Base-by-base conservation (phyloP, 306 rosid genomes). In the Trifolium fragiferum region DNA sequence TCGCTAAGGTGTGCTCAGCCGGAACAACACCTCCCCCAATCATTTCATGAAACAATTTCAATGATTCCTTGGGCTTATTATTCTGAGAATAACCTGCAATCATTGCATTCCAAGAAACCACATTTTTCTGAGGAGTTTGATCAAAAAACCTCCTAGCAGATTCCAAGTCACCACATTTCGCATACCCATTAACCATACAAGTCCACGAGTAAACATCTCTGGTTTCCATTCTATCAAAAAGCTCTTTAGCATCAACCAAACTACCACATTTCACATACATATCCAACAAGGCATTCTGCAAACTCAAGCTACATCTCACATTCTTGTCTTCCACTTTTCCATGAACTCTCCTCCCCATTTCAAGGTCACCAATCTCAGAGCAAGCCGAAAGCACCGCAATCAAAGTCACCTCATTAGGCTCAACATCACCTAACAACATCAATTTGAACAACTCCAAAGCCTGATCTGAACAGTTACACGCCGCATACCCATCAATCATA, bases 161-260 rank as follows among this genome's bases (percentile, higher is more conserved):
- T 41, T 85, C 91, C 55, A 92, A 80, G 71, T 92, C 85, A 2
- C 96, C 92, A 19, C 73, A 78, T 78, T 82, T 92, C 16, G 97
- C 93, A 81, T 83, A 85, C 40, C 97, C 97, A 78, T 86, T 92
- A 65, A 92, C 84, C 90, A 92, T 71, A 68, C 90, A 85, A 70
- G 97, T 92, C 97, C 92, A 88, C 1, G 93, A 83, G 77, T 80
- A 88, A 67, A 92, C 90, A 76, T 92, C 97, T 70, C 54, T 89
- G 40, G 69, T 73, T 66, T 77, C 82, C 93, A 89, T 86, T 23
- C 40, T 69, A 23, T 88, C 86, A 60, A 92, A 92, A 47, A 85
- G 69, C 85, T 86, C 84, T 46, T 77, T 82, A 16, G 90, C 93
- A 20, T 27, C 70, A 11, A 18, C 13, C 80, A 89, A 75, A 62